Percentiles rank a stretch among this genome's conserved stretches.
Conservation (phyloP, 169 alveolate genomes). For the Eimeria maxima region DNA sequence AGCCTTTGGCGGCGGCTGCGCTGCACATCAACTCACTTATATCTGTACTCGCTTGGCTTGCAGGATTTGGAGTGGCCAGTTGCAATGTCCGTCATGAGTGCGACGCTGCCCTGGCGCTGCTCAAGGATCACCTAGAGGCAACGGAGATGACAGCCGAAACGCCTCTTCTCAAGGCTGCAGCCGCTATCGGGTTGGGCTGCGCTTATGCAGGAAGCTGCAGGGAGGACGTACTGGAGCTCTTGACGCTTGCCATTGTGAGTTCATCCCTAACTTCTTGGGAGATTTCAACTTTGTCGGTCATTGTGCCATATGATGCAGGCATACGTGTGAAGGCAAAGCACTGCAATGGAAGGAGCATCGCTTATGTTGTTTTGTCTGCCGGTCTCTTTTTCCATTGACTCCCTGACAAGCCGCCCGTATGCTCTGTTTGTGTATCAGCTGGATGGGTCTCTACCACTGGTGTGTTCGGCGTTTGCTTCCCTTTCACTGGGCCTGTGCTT, state of each 20-base stretch:
- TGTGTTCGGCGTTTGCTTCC: conserved; percentile 98
- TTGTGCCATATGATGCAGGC: background rate
- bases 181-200: conserved; percentile 93
- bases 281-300: background rate
- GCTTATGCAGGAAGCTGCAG: conserved; percentile 99
- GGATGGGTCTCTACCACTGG: conserved; percentile 87
- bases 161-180: conserved; percentile 76
- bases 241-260: conserved; percentile 83
- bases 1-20: background rate
- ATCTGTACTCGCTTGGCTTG: conserved; percentile 45
- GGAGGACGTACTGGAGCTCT: conserved; percentile 91
- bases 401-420: background rate
- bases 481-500: conserved; percentile 97
- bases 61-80: conserved; percentile 90
- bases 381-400: background rate
- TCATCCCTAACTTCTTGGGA: background rate
- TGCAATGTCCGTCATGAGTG: conserved; percentile 94
- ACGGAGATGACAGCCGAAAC: conserved; percentile 76
- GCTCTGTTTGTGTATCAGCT: conserved; percentile 42
- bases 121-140: conserved; percentile 95
- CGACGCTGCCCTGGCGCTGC: conserved; percentile 98
- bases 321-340: background rate
- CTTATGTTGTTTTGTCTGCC: background rate
- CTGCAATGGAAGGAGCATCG: background rate
- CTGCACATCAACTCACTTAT: background rate